A percentile compares a stretch with the other conserved stretches of the same genome.
These are phyloP conservation scores for Neurospora terricola DNA, from an alignment of 495 filamentous ascomycete species.

Conservation along the genomic window DNA sequence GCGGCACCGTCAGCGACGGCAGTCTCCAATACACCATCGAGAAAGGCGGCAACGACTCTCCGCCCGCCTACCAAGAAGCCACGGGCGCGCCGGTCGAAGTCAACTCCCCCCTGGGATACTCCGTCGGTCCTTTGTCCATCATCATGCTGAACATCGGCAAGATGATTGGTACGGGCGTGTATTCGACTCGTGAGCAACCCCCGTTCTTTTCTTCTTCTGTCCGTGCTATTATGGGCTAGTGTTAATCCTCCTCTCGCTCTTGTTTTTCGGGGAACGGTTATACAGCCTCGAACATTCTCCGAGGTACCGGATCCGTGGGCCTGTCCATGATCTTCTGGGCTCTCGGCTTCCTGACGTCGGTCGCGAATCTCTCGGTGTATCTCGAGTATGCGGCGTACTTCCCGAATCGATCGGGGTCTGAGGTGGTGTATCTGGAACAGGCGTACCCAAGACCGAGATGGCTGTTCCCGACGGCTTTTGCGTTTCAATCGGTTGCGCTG, in stretches of 20 bases:
- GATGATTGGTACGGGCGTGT: slow-evolving; percentile 60
- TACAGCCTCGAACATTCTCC: slow-evolving; percentile 45
- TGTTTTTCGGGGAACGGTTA: not conserved
- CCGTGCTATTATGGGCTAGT: not conserved
- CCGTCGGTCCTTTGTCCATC: slow-evolving; percentile 44
- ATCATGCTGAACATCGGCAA: slow-evolving; percentile 53
- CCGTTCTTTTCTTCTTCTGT: too few species aligned
- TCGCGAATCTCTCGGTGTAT: slow-evolving; percentile 43
- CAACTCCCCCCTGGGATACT: slow-evolving; percentile 49
- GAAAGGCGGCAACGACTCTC: slow-evolving; percentile 45
- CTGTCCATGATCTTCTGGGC: slow-evolving; percentile 52
- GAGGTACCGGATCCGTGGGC: slow-evolving; percentile 48
- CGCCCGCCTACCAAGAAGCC: slow-evolving; percentile 51
- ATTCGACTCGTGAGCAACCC: slow-evolving; percentile 45
- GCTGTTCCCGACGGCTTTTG: slow-evolving; percentile 52
- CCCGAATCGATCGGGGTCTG: slow-evolving; percentile 53
- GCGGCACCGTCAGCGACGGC: slow-evolving; percentile 26
- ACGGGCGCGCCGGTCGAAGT: slow-evolving; percentile 52
- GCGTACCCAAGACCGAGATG: slow-evolving; percentile 51
- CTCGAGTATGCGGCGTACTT: slow-evolving; percentile 54
- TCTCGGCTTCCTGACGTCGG: slow-evolving; percentile 45
- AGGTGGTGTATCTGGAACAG: slow-evolving; percentile 59
- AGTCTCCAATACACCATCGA: slow-evolving; percentile 40
- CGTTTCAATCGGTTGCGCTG: slow-evolving; percentile 47
- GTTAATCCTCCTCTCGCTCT: not conserved